Base-by-base conservation (phyloP, 2,329 filamentous ascomycete species). In the Paracamarosporium sp. region DNA sequence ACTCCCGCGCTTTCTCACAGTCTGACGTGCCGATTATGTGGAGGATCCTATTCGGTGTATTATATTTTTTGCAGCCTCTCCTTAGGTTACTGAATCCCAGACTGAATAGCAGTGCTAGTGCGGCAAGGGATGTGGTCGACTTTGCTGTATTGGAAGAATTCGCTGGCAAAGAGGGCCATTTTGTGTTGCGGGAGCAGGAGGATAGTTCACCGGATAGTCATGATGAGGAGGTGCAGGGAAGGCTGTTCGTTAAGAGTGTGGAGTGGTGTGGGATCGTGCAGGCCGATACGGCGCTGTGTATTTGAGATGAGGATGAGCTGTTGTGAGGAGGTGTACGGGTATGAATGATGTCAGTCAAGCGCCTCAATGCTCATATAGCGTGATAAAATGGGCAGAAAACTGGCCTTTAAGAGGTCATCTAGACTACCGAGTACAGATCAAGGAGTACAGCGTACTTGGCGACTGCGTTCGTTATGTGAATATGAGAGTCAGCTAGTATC, bases 1-100 rank as follows among this genome's bases (percentile, higher is more conserved):
- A 80, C 60, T 81, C 78, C 8, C 72, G 76, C 20, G 72, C 73
- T 3, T 67, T 80, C 45, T 57, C 59, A 4, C 69, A 52, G 11
- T 5, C 62, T 11, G 76, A 79, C 50, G 76, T 74, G 0, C 74
- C 76, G 2, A 30, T 20, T 3, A 43, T 58, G 13, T 47, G 76
- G 30, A 55, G 44, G 17, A 60, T 65, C 30, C 30, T 76, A 38
- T 67, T 75, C 46, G 66, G 43, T 22, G 62, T 72, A 20, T 50
- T 73, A 5, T 64, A 68, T 52, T 65, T 53, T 48, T 66, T 78
- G 13, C 51, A 75, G 5, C 68, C 68, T 8, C 45, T 76, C 9
- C 45, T 75, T 20, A 62, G 61, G 20, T 52, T 65, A 15, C 30
- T 67, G 15, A 66, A 73, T 24, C 73, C 75, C 1, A 70, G 65